Percentiles rank a stretch among this genome's conserved stretches.
Conservation (phyloP, 352 stramenopile species). For the Sclerospora graminicola region DNA sequence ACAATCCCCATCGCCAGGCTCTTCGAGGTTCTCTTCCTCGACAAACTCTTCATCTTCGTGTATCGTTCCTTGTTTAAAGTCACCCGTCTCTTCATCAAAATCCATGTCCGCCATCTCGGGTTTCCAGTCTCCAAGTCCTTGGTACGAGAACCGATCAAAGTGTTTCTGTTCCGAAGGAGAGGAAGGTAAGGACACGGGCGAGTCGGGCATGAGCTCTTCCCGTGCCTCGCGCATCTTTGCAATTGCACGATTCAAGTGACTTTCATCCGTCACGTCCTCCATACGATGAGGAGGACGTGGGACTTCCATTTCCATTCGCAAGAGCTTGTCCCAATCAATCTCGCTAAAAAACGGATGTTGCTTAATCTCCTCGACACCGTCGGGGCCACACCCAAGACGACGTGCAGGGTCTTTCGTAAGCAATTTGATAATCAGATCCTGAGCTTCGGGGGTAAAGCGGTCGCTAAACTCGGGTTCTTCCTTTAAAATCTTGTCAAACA, state of each 20-base stretch:
- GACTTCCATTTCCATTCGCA: constrained; percentile 50
- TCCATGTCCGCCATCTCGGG: constrained; percentile 55
- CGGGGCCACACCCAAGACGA: constrained; percentile 43
- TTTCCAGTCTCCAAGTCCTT: constrained; percentile 47
- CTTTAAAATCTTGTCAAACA: constrained; percentile 75
- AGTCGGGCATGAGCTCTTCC: constrained; percentile 67
- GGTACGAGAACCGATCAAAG: constrained; percentile 69
- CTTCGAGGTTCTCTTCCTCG: constrained; percentile 27
- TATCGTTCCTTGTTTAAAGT: constrained; percentile 47
- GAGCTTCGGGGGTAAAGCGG: constrained; percentile 51
- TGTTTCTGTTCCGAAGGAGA: constrained; percentile 59
- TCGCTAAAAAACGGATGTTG: constrained; percentile 54
- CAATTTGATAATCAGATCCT: constrained; percentile 50
- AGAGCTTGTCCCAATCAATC: constrained; percentile 57
- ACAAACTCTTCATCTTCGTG: constrained; percentile 50
- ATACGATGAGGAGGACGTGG: constrained; percentile 57
- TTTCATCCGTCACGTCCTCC: constrained; percentile 64
- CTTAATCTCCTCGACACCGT: constrained; percentile 66
- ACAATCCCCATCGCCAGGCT: constrained; percentile 20
- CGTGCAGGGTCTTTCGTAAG: constrained; percentile 44
- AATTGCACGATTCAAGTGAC: constrained; percentile 47
- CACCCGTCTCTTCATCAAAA: constrained; percentile 45
- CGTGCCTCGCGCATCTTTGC: constrained; percentile 57
- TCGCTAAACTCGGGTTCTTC: constrained; percentile 62
- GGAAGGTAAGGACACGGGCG: constrained; percentile 48